A percentile compares a stretch with the other conserved stretches of the same genome.
Conservation (phyloP, 352 stramenopile species). For the Phytophthora foliorum region DNA sequence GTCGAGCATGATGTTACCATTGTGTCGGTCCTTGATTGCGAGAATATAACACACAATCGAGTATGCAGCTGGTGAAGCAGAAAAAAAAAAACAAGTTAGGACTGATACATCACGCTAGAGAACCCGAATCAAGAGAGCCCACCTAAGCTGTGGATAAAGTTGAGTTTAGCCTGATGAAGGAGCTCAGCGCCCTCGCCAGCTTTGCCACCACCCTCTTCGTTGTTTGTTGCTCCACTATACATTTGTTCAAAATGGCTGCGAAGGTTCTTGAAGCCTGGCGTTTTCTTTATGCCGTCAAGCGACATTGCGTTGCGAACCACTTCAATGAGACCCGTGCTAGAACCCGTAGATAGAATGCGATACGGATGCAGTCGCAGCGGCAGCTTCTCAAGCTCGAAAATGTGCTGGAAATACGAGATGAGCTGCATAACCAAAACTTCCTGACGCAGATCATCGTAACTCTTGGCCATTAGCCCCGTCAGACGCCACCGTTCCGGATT, state of each 20-base stretch:
- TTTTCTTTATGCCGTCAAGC: constrained; percentile 97
- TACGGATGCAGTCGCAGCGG: constrained; percentile 96
- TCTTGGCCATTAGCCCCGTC: constrained; percentile 95
- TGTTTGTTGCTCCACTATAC: constrained; percentile 80
- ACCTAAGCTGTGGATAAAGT: constrained; percentile 90
- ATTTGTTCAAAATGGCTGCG: constrained; percentile 94
- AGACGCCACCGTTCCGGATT: constrained; percentile 53
- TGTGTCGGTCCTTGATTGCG: constrained; percentile 99
- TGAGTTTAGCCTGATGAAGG: constrained; percentile 75
- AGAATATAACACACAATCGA: constrained; percentile 98
- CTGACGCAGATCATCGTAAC: constrained; percentile 97
- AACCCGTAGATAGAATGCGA: constrained; percentile 96
- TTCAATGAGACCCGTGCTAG: constrained; percentile 96
- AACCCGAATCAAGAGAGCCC: constrained; percentile 35
- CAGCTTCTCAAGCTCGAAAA: constrained; percentile 93
- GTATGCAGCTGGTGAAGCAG: constrained; percentile 92
- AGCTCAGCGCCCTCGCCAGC: constrained; percentile 39
- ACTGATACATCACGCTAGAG: not conserved
- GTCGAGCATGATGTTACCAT: constrained; percentile 99
- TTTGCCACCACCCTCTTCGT: constrained; percentile 52
- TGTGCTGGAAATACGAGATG: constrained; percentile 95
- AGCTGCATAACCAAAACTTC: constrained; percentile 98
- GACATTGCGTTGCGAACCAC: constrained; percentile 96
- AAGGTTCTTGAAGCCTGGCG: constrained; percentile 85
- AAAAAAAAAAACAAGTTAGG: constrained; percentile 53